Percentiles rank a stretch among this genome's conserved stretches.
Conservation (phyloP, 2,329 filamentous ascomycete genomes). For the Trichoderma koningii region DNA sequence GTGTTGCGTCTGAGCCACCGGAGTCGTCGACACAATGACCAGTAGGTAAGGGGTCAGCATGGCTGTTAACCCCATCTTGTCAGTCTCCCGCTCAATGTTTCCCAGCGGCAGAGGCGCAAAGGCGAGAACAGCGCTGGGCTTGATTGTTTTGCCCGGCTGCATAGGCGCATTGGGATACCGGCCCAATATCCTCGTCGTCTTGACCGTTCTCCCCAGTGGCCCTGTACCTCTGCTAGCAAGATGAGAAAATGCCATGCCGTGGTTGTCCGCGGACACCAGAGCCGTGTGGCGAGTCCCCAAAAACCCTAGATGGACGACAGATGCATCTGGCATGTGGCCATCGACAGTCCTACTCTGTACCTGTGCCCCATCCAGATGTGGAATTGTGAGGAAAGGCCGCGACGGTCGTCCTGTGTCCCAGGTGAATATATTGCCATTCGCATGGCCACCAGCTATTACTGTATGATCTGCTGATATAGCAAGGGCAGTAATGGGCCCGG, state of each 20-base stretch:
- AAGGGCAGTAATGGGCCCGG: conserved; percentile 80
- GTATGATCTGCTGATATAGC: conserved; percentile 93
- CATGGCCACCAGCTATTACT: conserved; percentile 87
- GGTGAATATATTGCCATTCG: conserved; percentile 88
- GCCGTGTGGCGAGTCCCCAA: conserved; percentile 91
- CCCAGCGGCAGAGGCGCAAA: conserved; percentile 89
- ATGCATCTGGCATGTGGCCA: conserved; percentile 76
- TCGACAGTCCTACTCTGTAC: conserved; percentile 68
- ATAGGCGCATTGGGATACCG: conserved; percentile 76
- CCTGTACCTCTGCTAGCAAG: conserved; percentile 89
- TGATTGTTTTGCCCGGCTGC: conserved; percentile 67
- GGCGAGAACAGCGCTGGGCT: conserved; percentile 91
- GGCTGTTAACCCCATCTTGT: conserved; percentile 86
- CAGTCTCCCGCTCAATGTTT: conserved; percentile 88
- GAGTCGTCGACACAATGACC: conserved; percentile 96
- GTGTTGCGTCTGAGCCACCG: conserved; percentile 92
- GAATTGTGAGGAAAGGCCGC: conserved; percentile 84
- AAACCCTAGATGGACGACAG: conserved; percentile 91
- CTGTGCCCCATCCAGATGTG: conserved; percentile 69
- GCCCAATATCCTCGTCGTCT: conserved; percentile 86
- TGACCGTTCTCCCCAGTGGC: conserved; percentile 79
- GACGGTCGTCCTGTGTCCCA: conserved; percentile 88
- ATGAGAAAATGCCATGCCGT: conserved; percentile 97
- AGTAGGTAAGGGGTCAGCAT: conserved; percentile 94
- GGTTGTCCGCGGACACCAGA: conserved; percentile 89